These are phyloP conservation scores for Cutaneotrichosporon sp. DNA, from an alignment of 1,284 basidiomycete genomes.

Conservation along the genomic window DNA sequence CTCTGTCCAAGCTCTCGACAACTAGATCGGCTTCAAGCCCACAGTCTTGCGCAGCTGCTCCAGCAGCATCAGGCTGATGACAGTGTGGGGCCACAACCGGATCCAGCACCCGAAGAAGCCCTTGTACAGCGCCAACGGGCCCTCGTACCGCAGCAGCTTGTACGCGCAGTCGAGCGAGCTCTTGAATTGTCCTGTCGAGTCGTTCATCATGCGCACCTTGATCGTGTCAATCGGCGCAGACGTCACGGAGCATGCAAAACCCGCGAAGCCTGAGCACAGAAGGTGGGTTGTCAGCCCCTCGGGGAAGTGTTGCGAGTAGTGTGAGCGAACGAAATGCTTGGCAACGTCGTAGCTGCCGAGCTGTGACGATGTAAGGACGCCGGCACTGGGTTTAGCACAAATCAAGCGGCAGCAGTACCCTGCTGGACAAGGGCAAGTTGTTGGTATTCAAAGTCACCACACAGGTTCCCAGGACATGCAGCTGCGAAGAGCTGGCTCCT, in stretches of 20 bases:
- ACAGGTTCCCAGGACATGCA: no score
- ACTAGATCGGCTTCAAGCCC: conserved; percentile 18
- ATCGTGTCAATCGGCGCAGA: conserved; percentile 20
- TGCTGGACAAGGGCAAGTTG: no score
- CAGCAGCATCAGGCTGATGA: conserved; percentile 16
- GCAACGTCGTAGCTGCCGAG: conserved; percentile 21
- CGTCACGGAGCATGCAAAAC: conserved; percentile 13
- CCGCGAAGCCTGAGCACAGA: conserved; percentile 18
- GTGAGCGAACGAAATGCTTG: conserved; percentile 19
- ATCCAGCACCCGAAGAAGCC: conserved; percentile 23
- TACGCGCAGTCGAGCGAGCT: conserved; percentile 8
- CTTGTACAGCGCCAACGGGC: conserved; percentile 21
- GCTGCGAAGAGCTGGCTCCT: no score
- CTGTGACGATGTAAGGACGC: conserved; percentile 19
- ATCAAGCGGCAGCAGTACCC: neutral
- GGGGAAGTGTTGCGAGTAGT: conserved; percentile 14
- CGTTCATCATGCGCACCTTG: conserved; percentile 24
- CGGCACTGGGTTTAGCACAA: conserved; percentile 9
- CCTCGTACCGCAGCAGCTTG: conserved; percentile 16
- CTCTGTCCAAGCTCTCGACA: no score
- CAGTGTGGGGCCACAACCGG: conserved; percentile 20
- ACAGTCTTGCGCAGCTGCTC: conserved; percentile 13
- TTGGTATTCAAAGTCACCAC: neutral
- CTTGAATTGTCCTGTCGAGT: conserved; percentile 8
- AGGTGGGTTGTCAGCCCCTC: conserved; percentile 18